Percentiles rank a stretch among this genome's conserved stretches.
phyloP scores from a whole-genome alignment of 352 stramenopile genomes.

The Globisporangium iwayamae region DNA sequence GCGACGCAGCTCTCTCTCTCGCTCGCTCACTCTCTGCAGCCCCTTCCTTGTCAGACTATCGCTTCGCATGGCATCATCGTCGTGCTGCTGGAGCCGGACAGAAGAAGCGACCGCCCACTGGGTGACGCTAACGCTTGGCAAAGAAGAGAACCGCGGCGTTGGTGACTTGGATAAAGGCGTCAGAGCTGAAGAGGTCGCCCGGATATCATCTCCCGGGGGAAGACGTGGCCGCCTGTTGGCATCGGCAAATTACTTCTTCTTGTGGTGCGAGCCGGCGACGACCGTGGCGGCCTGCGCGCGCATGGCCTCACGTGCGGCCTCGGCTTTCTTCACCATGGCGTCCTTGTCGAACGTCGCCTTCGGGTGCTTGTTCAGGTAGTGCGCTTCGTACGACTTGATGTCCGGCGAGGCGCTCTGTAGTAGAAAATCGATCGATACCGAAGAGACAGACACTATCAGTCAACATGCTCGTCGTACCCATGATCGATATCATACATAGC shows the following conservation, averaged over 20 bases:
- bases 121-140: not conserved
- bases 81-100: not conserved
- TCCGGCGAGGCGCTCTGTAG: slow-evolving; percentile 49
- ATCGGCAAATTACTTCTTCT: slow-evolving; percentile 20
- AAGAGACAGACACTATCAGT: slow-evolving; percentile 5
- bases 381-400: slow-evolving; percentile 58
- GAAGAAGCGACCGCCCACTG: not conserved
- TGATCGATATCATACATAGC: not conserved
- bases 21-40: not conserved
- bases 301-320: slow-evolving; percentile 35
- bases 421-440: not conserved
- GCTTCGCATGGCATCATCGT: not conserved
- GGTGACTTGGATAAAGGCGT: slow-evolving; percentile 5
- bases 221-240: not conserved
- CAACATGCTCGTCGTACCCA: not conserved
- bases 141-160: not conserved
- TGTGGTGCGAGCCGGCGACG: slow-evolving; percentile 49
- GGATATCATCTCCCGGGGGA: not conserved
- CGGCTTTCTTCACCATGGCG: slow-evolving; percentile 41
- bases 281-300: slow-evolving; percentile 24
- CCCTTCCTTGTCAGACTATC: not conserved
- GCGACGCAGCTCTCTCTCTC: not conserved
- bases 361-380: slow-evolving; percentile 61
- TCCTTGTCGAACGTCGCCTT: slow-evolving; percentile 54
- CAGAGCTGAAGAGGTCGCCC: slow-evolving; percentile 4